phyloP scores from a whole-genome alignment of 2,329 filamentous ascomycete species.

The Stemphylium lycopersici region DNA sequence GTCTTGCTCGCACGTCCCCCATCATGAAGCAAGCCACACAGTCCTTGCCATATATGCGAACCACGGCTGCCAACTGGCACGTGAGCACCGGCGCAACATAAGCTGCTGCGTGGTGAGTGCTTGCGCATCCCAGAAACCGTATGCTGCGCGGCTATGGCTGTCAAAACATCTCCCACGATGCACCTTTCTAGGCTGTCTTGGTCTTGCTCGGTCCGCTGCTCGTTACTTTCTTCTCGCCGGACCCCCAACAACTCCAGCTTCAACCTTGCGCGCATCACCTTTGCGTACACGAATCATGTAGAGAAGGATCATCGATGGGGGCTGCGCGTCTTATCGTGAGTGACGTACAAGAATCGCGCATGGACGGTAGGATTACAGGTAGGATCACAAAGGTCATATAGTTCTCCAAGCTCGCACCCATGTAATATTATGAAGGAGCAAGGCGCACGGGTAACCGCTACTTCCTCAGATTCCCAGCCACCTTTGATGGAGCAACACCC shows the following conservation, averaged over 20 bases:
- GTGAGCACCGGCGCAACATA: background rate
- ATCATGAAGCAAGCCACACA: conserved; percentile 12
- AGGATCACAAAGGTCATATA: conserved; percentile 18
- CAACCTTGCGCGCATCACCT: background rate
- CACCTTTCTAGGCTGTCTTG: no score
- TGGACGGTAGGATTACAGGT: conserved; percentile 29
- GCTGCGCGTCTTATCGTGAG: conserved; percentile 18
- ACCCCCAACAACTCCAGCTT: background rate
- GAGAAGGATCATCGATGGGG: conserved; percentile 29
- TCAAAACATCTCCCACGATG: no score
- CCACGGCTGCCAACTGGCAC: background rate
- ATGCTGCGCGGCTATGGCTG: background rate
- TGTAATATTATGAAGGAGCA: conserved; percentile 21
- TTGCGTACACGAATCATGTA: background rate
- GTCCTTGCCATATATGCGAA: conserved; percentile 13
- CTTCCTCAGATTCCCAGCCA: conserved; percentile 9
- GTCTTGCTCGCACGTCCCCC: conserved; percentile 13
- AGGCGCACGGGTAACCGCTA: conserved; percentile 11
- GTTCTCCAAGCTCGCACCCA: conserved; percentile 15
- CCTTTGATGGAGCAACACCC: conserved; percentile 1
- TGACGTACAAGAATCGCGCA: conserved; percentile 4
- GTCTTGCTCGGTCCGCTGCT: no score
- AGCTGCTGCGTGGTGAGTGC: background rate
- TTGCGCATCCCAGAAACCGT: background rate
- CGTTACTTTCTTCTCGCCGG: no score